Evolutionary conservation across 805 yeast species (phyloP).

Genomic region (Priceomyces medius): DNA sequence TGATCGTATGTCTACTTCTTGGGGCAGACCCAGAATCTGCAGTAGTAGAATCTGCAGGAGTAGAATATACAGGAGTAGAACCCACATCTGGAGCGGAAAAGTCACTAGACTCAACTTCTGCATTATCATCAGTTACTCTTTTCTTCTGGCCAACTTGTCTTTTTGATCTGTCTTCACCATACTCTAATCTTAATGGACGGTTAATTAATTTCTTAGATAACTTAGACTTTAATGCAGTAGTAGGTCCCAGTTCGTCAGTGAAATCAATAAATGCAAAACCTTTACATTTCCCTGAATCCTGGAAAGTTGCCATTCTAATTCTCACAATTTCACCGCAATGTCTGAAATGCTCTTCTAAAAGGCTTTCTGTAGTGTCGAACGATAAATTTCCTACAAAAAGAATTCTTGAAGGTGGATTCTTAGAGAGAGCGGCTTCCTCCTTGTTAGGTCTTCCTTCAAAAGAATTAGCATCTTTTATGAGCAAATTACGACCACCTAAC

Average conservation of each 20-base stretch:
- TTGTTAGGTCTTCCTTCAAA: slow-evolving; percentile 83
- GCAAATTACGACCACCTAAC: slow-evolving; percentile 79
- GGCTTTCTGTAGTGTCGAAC: slow-evolving; percentile 83
- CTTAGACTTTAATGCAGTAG: slow-evolving; percentile 75
- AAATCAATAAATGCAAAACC: slow-evolving; percentile 95
- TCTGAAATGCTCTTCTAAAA: slow-evolving; percentile 77
- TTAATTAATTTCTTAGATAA: slow-evolving; percentile 64
- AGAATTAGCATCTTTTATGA: slow-evolving; percentile 77
- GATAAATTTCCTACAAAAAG: slow-evolving; percentile 91
- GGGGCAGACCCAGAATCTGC: background rate
- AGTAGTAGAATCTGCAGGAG: background rate
- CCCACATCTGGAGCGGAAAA: background rate
- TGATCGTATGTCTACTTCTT: slow-evolving; percentile 11
- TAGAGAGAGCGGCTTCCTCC: slow-evolving; percentile 45
- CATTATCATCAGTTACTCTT: slow-evolving; percentile 8
- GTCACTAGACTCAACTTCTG: background rate
- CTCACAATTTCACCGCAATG: slow-evolving; percentile 85
- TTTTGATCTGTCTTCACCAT: slow-evolving; percentile 91
- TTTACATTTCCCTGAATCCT: slow-evolving; percentile 93
- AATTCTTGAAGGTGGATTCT: slow-evolving; percentile 86
- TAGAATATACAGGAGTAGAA: background rate
- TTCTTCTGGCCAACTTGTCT: slow-evolving; percentile 30
- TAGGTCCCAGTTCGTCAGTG: slow-evolving; percentile 75
- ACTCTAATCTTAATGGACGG: slow-evolving; percentile 81
- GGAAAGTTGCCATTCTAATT: slow-evolving; percentile 96